Base-by-base conservation (phyloP, 257 asterid species). In the Jaltomata sinuosa region DNA sequence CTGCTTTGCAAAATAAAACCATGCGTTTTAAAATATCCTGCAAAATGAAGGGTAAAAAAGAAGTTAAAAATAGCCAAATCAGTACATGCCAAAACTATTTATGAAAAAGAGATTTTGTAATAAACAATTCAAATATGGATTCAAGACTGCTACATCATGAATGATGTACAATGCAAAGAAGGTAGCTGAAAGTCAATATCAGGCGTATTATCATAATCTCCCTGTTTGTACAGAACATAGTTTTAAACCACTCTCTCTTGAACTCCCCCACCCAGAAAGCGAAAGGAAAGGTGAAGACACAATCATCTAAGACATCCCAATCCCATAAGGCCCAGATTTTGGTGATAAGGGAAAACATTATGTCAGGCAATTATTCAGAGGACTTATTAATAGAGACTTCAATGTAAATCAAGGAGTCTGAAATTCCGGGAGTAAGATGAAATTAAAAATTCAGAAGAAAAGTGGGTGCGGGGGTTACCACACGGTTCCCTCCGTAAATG, bases 21-120 rank as follows among this genome's bases (percentile, higher is more conserved):
- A 97, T 94, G 88, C 98, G 98, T 88, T 93, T 97, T 80, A 97
- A 88, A 91, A 97, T 87, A 83, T 97, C 99, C 99, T 95, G 98
- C 88, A 88, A 82, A 36, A 87, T 74, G 32, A 61, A 88, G 83
- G 38, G 83, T 57, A 87, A 77, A 61, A 71, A 57, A 55, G 50
- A 65, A 65, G 34, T 83, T 61, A 81, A 57, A 62, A 68, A 80
- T 65, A 83, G 55, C 57, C 82, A 77, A 22, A 65, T 14, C 38
- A 59, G 40, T 47, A 25, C 34, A 18, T 19, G n/a, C 59, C 25
- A 47, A 49, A 53, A 18, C 68, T 50, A 71, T 54, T 21, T n/a
- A 68, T 84, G 65, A 53, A 74, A 80, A 83, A 22, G 49, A 38
- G 29, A 29, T 19, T 52, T 25, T 25, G 72, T 64, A 31, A 62